Evolutionary conservation across 2,329 filamentous ascomycete species (phyloP).

Genomic region (Piedraia hortae): DNA sequence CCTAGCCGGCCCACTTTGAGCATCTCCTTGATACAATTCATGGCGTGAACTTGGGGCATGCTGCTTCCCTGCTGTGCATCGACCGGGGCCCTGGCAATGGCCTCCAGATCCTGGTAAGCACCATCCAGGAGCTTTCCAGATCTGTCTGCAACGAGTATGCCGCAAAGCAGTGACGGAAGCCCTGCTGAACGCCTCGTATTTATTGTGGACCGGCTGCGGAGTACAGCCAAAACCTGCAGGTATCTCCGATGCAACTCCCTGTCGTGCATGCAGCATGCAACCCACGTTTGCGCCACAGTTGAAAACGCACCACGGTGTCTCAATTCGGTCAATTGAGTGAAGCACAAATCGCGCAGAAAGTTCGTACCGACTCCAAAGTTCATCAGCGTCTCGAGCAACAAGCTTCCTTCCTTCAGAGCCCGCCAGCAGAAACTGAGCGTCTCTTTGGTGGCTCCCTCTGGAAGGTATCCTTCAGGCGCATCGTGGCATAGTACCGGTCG

Average conservation of each 20-base stretch:
- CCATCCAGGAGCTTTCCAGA: conserved; percentile 28
- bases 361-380: not conserved
- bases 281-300: conserved; percentile 71
- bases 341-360: conserved; percentile 31
- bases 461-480: conserved; percentile 70
- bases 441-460: conserved; percentile 58
- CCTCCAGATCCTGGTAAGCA: conserved; percentile 34
- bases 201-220: conserved; percentile 41
- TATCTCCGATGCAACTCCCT: conserved; percentile 40
- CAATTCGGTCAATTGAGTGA: conserved; percentile 55
- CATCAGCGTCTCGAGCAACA: conserved; percentile 7
- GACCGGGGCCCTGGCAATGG: conserved; percentile 21
- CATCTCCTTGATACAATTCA: conserved; percentile 80
- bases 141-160: conserved; percentile 42
- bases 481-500: conserved; percentile 65
- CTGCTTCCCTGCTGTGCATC: conserved; percentile 20
- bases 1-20: conserved; percentile 61
- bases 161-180: conserved; percentile 62
- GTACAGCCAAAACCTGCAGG: conserved; percentile 9
- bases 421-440: conserved; percentile 86
- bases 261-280: conserved; percentile 38
- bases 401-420: conserved; percentile 84
- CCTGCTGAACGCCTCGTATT: conserved; percentile 73
- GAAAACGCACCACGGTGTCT: conserved; percentile 83
- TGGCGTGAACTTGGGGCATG: conserved; percentile 73